Evolutionary conservation across 768 basidiomycete species (phyloP).

Genomic region (Pleurotus citrinopileatus): DNA sequence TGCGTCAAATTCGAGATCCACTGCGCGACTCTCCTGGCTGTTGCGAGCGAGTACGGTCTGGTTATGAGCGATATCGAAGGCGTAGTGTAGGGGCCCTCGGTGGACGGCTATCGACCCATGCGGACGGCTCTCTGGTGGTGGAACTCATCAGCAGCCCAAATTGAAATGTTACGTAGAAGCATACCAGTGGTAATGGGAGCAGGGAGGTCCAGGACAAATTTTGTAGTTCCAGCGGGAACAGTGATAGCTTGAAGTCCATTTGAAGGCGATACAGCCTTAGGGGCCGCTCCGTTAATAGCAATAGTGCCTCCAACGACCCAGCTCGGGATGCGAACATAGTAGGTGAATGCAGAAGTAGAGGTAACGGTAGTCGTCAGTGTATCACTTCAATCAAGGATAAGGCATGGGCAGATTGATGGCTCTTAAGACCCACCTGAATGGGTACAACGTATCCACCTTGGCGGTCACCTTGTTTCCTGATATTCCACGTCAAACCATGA

Average conservation of each 20-base stretch:
- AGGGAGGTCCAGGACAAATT: constrained; percentile 41
- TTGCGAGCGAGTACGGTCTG: constrained; percentile 39
- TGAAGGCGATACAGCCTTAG: constrained; percentile 33
- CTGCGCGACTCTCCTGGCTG: constrained; percentile 40
- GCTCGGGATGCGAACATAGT: constrained; percentile 47
- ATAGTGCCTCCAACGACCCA: constrained; percentile 48
- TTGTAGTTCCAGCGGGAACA: constrained; percentile 39
- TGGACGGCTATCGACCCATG: constrained; percentile 52
- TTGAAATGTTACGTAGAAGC: no score
- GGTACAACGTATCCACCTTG: constrained; percentile 47
- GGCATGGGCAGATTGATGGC: neutral
- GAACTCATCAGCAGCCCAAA: no score
- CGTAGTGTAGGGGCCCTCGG: constrained; percentile 53
- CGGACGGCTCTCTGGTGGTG: constrained; percentile 41
- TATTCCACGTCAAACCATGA: neutral
- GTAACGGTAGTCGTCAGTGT: constrained; percentile 43
- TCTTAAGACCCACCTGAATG: constrained; percentile 29
- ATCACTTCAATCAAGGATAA: constrained; percentile 23
- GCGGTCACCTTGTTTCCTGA: constrained; percentile 40
- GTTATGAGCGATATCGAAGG: constrained; percentile 43
- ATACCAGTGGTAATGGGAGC: constrained; percentile 46
- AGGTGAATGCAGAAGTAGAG: constrained; percentile 40
- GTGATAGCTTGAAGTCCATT: constrained; percentile 44
- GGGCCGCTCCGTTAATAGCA: constrained; percentile 34
- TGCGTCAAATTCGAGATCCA: constrained; percentile 49